A percentile compares a stretch with the other conserved stretches of the same genome.
Conservation (phyloP, 148 eudicot species). For the Limonium bicolor region DNA sequence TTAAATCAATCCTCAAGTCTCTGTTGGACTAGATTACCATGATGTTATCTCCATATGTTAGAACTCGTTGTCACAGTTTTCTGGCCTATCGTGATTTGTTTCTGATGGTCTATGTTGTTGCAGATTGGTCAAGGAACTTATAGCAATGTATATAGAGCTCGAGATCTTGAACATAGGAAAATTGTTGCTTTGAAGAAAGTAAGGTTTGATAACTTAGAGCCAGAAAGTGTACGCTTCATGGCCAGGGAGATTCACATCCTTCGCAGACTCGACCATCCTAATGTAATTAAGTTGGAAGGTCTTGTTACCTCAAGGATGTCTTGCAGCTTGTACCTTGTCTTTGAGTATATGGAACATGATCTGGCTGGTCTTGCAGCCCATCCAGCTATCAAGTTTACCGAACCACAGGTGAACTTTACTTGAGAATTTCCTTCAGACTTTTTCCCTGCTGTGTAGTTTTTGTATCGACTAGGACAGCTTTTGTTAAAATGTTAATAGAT, state of each 20-base stretch:
- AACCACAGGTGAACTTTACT: slow-evolving; percentile 44
- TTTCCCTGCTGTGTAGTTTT: no score
- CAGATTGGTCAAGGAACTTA: slow-evolving; percentile 93
- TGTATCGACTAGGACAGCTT: no score
- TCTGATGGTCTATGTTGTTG: slow-evolving; percentile 6
- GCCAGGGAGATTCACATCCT: slow-evolving; percentile 74
- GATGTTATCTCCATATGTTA: no score
- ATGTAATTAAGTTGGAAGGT: slow-evolving; percentile 70
- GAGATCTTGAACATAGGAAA: slow-evolving; percentile 62
- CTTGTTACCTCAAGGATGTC: slow-evolving; percentile 74
- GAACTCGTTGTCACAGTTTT: no score
- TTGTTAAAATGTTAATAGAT: no score
- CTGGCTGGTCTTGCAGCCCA: slow-evolving; percentile 74
- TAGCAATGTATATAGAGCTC: slow-evolving; percentile 74
- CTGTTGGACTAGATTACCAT: no score
- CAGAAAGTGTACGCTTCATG: slow-evolving; percentile 80
- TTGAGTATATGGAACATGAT: slow-evolving; percentile 88
- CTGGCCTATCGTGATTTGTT: no score
- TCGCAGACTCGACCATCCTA: slow-evolving; percentile 74
- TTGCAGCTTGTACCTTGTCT: slow-evolving; percentile 74
- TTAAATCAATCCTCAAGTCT: no score
- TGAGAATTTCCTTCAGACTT: no score
- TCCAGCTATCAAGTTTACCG: slow-evolving; percentile 65
- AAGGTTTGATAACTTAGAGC: slow-evolving; percentile 67
- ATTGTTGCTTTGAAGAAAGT: slow-evolving; percentile 84